Conservation (phyloP, 1,284 basidiomycete genomes). For the Ustilago crameri region DNA sequence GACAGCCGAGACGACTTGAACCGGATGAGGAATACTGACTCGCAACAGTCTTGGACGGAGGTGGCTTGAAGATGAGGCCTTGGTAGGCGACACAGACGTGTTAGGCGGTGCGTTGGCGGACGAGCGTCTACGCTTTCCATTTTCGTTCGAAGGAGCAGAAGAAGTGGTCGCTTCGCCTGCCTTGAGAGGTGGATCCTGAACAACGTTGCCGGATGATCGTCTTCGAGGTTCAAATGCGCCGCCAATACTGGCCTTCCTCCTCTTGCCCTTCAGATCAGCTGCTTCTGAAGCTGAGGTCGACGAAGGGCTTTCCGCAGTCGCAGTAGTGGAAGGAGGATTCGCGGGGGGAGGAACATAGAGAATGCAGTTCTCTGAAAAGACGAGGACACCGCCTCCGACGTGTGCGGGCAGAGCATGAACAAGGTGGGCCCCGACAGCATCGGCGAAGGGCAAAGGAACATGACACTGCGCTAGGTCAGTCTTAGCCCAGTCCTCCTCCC, state of each 20-base stretch:
- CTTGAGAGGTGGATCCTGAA: slow-evolving; percentile 5
- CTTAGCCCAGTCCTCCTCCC: slow-evolving; percentile 51
- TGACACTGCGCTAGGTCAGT: slow-evolving; percentile 53
- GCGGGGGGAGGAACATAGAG: slow-evolving; percentile 56
- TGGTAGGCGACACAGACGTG: slow-evolving; percentile 12
- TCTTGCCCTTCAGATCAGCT: slow-evolving; percentile 37
- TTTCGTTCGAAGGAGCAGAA: slow-evolving; percentile 39
- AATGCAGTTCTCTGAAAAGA: slow-evolving; percentile 60
- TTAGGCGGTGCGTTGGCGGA: slow-evolving; percentile 24
- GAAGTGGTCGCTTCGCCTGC: slow-evolving; percentile 4
- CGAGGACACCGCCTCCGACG: slow-evolving; percentile 60
- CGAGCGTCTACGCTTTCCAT: slow-evolving; percentile 54
- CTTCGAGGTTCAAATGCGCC: slow-evolving; percentile 20
- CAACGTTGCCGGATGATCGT: slow-evolving; percentile 14
- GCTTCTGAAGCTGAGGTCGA: slow-evolving; percentile 6
- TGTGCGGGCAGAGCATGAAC: slow-evolving; percentile 51
- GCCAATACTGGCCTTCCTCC: slow-evolving; percentile 51
- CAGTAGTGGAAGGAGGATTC: slow-evolving; percentile 5
- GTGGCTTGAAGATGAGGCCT: slow-evolving; percentile 2
- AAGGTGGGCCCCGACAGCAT: slow-evolving; percentile 59
- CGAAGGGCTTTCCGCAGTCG: neutral
- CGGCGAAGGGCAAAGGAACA: slow-evolving; percentile 58
- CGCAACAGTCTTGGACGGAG: slow-evolving; percentile 37
- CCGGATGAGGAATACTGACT: slow-evolving; percentile 37
- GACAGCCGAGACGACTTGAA: slow-evolving; percentile 51